Percentiles rank a stretch among this genome's conserved stretches.
Evolutionary conservation across 2,329 filamentous ascomycete genomes (phyloP).

Genomic region (Sphaerostilbella broomeana): DNA sequence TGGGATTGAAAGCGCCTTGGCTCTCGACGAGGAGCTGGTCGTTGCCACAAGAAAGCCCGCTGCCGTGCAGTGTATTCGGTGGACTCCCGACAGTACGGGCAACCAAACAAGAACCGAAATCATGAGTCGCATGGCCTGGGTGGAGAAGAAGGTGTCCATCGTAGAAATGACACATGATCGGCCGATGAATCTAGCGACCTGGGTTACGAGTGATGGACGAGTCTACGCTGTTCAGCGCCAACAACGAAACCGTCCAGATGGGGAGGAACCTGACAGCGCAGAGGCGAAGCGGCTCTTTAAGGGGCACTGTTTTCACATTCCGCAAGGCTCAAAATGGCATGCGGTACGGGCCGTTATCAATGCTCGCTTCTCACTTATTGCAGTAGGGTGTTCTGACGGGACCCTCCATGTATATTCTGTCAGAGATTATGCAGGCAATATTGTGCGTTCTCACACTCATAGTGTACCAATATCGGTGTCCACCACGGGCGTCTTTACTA

Average conservation of each 20-base stretch:
- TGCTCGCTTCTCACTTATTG: conserved; percentile 88
- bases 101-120: conserved; percentile 88
- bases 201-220: conserved; percentile 82
- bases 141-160: conserved; percentile 70
- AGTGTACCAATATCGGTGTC: conserved; percentile 59
- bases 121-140: conserved; percentile 77
- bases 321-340: conserved; percentile 50
- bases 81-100: conserved; percentile 76
- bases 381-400: conserved; percentile 74
- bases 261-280: conserved; percentile 35
- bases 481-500: conserved; percentile 64
- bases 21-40: conserved; percentile 85
- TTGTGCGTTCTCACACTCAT: conserved; percentile 78
- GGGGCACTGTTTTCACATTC: conserved; percentile 83
- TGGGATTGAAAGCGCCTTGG: conserved; percentile 79
- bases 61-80: conserved; percentile 93
- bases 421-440: conserved; percentile 87
- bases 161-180: conserved; percentile 87
- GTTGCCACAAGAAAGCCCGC: conserved; percentile 88
- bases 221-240: conserved; percentile 85
- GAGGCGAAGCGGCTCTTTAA: conserved; percentile 67
- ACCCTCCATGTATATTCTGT: conserved; percentile 85
- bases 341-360: conserved; percentile 80
- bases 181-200: conserved; percentile 92
- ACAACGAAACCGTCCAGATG: conserved; percentile 30